phyloP scores from a whole-genome alignment of 345 rosid species.

The Linum lewisii region DNA sequence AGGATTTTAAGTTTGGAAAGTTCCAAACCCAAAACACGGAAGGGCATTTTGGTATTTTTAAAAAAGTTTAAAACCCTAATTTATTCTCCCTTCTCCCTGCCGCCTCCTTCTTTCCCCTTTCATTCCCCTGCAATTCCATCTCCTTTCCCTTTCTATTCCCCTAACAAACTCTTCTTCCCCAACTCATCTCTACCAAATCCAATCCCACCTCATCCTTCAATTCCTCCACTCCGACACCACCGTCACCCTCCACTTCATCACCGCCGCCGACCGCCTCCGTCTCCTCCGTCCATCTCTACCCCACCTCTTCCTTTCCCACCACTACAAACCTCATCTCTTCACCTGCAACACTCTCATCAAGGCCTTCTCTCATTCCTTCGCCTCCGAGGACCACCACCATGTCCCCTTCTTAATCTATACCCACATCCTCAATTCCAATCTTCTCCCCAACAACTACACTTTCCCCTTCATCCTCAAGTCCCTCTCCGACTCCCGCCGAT shows the following conservation, averaged over 20 bases:
- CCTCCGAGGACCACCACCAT: constrained; percentile 27
- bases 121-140: too few relatives aligned
- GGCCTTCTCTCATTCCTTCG: too few relatives aligned
- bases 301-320: constrained; percentile 20
- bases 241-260: constrained; percentile 30
- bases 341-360: constrained; percentile 39
- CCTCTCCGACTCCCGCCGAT: constrained; percentile 28
- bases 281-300: constrained; percentile 20
- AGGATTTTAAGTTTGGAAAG: too few relatives aligned
- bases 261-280: constrained; percentile 26
- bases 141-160: too few relatives aligned
- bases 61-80: too few relatives aligned
- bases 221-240: constrained; percentile 25
- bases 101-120: too few relatives aligned
- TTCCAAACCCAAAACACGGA: too few relatives aligned
- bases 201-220: constrained; percentile 33
- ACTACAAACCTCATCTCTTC: constrained; percentile 33
- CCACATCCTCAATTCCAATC: constrained; percentile 25
- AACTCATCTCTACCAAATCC: constrained; percentile 36
- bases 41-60: too few relatives aligned
- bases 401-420: constrained; percentile 29
- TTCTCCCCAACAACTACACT: constrained; percentile 37
- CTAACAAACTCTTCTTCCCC: too few relatives aligned
- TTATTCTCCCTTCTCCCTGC: too few relatives aligned
- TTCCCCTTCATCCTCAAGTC: constrained; percentile 53